Percentiles rank a stretch among this genome's conserved stretches.
Conservation (phyloP, 2,329 filamentous ascomycete species). For the Nemania sp. region DNA sequence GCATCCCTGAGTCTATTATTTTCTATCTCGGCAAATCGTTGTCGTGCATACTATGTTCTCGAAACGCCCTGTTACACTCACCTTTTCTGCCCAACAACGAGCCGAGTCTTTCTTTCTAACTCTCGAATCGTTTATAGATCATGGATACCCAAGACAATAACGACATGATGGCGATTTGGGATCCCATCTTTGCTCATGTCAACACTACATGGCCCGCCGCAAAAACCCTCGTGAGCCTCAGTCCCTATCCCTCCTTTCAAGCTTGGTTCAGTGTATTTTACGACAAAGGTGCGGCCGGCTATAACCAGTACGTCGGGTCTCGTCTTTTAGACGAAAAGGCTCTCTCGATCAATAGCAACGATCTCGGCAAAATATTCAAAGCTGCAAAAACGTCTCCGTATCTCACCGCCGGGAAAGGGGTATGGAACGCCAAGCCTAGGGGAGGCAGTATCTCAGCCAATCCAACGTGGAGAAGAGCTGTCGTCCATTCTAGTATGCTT, state of each 20-base stretch:
- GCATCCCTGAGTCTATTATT: not conserved
- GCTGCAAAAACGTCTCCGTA: slow-evolving; percentile 52
- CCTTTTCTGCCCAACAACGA: not conserved
- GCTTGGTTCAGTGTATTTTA: slow-evolving; percentile 54
- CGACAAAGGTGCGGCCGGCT: slow-evolving; percentile 54
- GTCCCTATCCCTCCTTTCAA: slow-evolving; percentile 53
- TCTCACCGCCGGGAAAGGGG: slow-evolving; percentile 59
- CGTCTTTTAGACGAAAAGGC: slow-evolving; percentile 57
- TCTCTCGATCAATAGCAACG: slow-evolving; percentile 52
- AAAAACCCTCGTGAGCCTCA: slow-evolving; percentile 18
- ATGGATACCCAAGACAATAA: slow-evolving; percentile 52
- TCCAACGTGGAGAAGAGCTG: slow-evolving; percentile 63
- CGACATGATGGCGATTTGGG: slow-evolving; percentile 48
- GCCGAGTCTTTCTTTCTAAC: not conserved
- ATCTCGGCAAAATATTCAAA: slow-evolving; percentile 55
- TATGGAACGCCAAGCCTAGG: slow-evolving; percentile 57
- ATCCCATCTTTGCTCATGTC: slow-evolving; percentile 54
- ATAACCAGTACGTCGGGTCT: slow-evolving; percentile 56
- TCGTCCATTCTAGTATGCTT: slow-evolving; percentile 56
- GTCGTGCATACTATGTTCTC: no score
- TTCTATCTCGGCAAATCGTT: not conserved
- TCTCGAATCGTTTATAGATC: slow-evolving; percentile 40
- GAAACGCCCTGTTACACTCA: no score
- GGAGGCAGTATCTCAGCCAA: slow-evolving; percentile 61
- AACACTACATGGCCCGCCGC: slow-evolving; percentile 55